A percentile compares a stretch with the other conserved stretches of the same genome.
phyloP scores from a whole-genome alignment of 2,329 filamentous ascomycete species.

The Cercospora sp. region DNA sequence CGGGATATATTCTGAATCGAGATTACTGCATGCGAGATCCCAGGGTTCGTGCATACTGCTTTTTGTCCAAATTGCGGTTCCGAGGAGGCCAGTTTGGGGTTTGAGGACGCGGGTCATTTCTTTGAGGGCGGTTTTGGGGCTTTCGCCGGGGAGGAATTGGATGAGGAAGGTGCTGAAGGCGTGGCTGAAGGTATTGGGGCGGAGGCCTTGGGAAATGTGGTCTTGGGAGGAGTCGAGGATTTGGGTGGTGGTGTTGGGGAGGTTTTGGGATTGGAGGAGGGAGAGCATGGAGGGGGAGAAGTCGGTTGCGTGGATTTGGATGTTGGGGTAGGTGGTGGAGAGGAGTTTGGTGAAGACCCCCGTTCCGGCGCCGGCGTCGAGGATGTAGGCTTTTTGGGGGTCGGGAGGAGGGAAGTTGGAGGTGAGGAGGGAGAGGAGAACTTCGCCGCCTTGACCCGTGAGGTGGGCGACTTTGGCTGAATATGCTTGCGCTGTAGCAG shows the following conservation, averaged over 20 bases:
- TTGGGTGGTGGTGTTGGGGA: conserved; percentile 11
- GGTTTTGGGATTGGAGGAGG: not conserved
- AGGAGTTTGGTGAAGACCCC: conserved; percentile 15
- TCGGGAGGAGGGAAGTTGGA: not conserved
- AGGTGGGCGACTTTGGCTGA: conserved; percentile 4
- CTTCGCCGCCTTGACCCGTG: conserved; percentile 10
- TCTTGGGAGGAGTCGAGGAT: conserved; percentile 14
- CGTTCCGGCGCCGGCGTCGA: conserved; percentile 20
- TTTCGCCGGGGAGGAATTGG: conserved; percentile 9
- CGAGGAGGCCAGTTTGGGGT: not conserved
- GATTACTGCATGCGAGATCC: conserved; percentile 16
- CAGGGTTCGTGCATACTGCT: conserved; percentile 6
- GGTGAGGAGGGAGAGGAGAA: conserved; percentile 10
- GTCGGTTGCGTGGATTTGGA: conserved; percentile 14
- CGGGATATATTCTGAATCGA: conserved; percentile 6
- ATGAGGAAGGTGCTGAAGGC: conserved; percentile 18
- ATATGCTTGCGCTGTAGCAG: conserved; percentile 10
- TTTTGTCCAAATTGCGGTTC: conserved; percentile 3
- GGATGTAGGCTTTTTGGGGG: conserved; percentile 5
- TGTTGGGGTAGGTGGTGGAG: not conserved
- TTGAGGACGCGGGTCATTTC: not conserved
- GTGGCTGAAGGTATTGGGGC: conserved; percentile 5
- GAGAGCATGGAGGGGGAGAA: conserved; percentile 14
- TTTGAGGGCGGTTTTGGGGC: not conserved
- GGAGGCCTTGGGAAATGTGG: conserved; percentile 13